Evolutionary conservation across 2,329 filamentous ascomycete genomes (phyloP), one percentile per base, ranked within the genome.

Genomic region (Gremmenia infestans): DNA sequence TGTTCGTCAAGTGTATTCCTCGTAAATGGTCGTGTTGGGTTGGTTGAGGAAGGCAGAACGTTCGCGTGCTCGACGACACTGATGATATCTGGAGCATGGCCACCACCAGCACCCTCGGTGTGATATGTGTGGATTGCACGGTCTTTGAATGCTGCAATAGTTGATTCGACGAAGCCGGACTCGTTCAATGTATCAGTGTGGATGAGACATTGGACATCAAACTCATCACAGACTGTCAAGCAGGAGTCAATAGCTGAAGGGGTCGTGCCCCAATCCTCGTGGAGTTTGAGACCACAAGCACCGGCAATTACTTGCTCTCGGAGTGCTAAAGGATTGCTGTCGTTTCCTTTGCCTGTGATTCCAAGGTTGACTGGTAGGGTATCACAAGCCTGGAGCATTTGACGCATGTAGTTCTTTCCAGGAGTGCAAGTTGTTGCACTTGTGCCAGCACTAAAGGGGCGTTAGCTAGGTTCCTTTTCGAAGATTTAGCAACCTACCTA

Each of bases 151-250:
- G 92, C 86, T n/a, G 78, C 82, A 59, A 96, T 84, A 2, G 92
- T 96, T 57, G 89, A 87, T 71, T 97, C 93, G 50, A 97, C 93
- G 68, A 96, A 97, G n/a, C 93, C 93, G 17, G 89, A 93, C 72
- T 97, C 93, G 72, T 97, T 97, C 59, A 97, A 82, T 0, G 93
- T 97, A 72, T 97, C 93, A 0, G 92, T 97, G 71, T 97, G 93
- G 65, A 97, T 95, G 62, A 96, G 83, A 62, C 89, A 95, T 72
- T 97, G 93, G 25, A 97, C 83, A 68, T 97, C 93, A 54, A 90
- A 82, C 69, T 96, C 88, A 66, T 97, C 93, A 71, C 92, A 97
- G 45, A 97, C 88, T 1, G 75, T 75, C 11, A 96, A 80, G 67
- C 93, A 97, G 2, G 87, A 80, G 71, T 97, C 92, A 67, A 97